Conservation (phyloP, 2,329 filamentous ascomycete species). For the Penicillium griseofulvum region DNA sequence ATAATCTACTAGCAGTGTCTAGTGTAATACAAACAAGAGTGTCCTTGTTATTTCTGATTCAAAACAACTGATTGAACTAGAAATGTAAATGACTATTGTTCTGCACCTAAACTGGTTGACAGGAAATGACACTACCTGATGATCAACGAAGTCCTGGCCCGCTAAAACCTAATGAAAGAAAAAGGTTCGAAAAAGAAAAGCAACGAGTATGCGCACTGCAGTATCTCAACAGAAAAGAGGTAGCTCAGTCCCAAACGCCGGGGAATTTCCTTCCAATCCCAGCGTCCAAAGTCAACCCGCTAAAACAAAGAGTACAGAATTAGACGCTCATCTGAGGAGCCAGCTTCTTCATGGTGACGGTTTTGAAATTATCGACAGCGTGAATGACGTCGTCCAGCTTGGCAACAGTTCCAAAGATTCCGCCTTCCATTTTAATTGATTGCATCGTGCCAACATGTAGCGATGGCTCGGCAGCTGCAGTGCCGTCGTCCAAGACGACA, state of each 20-base stretch:
- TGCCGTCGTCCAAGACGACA: constrained; percentile 51
- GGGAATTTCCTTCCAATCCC: constrained; percentile 7
- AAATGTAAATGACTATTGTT: not conserved
- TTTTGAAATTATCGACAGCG: constrained; percentile 44
- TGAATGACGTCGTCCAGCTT: constrained; percentile 41
- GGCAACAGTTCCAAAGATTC: constrained; percentile 44
- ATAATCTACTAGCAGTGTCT: not conserved
- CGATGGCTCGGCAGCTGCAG: constrained; percentile 42
- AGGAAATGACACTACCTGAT: not conserved
- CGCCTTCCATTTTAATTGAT: constrained; percentile 48
- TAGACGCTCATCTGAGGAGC: constrained; percentile 39
- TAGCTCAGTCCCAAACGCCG: constrained; percentile 16
- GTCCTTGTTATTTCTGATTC: not conserved
- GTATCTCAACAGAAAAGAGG: constrained; percentile 4
- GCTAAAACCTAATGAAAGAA: not conserved
- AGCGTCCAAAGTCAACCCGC: constrained; percentile 12
- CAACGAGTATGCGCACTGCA: not conserved
- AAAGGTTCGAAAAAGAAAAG: not conserved
- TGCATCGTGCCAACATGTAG: constrained; percentile 45
- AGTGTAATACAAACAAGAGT: not conserved
- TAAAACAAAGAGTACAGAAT: constrained; percentile 15
- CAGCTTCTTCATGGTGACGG: constrained; percentile 42
- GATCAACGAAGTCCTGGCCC: not conserved
- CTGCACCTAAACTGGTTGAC: not conserved
- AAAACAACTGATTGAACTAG: not conserved